A percentile compares a stretch with the other conserved stretches of the same genome.
Evolutionary conservation across 129 eudicot species (phyloP).

Genomic region (Scalesia atractyloides): DNA sequence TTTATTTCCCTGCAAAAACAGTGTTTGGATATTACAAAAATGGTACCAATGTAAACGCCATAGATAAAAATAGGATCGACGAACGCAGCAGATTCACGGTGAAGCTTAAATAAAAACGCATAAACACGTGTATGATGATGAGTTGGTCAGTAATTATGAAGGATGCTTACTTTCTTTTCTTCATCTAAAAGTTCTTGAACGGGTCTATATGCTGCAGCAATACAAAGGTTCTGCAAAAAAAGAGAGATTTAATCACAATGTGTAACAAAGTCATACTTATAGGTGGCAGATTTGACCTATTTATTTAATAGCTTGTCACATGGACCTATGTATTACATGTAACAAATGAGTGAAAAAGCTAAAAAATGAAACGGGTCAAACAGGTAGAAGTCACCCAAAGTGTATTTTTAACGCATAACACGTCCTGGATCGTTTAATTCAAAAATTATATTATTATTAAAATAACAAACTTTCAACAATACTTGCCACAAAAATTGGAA

Average conservation of each 20-base stretch:
- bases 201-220: slow-evolving; percentile 98
- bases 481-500: background rate
- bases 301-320: background rate
- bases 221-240: slow-evolving; percentile 77
- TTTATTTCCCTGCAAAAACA: slow-evolving; percentile 46
- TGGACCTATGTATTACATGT: background rate
- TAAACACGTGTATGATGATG: background rate
- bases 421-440: background rate
- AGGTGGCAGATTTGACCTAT: too few species aligned
- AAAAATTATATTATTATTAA: background rate
- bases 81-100: background rate
- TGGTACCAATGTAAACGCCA: slow-evolving; percentile 3
- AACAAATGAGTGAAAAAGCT: background rate
- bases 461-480: background rate
- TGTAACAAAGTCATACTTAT: background rate
- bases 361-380: background rate
- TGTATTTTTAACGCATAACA: slow-evolving; percentile 8
- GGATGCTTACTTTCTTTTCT: slow-evolving; percentile 69
- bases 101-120: background rate
- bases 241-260: background rate
- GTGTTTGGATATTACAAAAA: slow-evolving; percentile 14
- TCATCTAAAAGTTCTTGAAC: slow-evolving; percentile 90
- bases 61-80: background rate
- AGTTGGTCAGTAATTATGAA: slow-evolving; percentile 7
- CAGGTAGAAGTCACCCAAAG: background rate